Base-by-base conservation (phyloP, 208 protist genomes). In the Tritrichomonas foetus region DNA sequence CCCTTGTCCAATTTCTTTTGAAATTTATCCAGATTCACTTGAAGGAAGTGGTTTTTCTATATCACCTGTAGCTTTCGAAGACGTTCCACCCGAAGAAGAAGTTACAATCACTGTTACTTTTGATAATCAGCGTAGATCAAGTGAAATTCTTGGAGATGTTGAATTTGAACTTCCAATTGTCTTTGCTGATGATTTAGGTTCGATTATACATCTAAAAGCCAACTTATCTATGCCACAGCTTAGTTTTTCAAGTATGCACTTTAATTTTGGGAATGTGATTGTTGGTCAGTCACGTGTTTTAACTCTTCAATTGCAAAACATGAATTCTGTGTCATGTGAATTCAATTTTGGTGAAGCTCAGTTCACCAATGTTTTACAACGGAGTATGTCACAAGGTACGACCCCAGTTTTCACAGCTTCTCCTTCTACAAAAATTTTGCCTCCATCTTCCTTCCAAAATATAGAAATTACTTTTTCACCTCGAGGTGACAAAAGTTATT, bases 1-100 rank as follows among this genome's bases (percentile, higher is more conserved):
- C 39, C 16, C 41, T 89, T 89, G 14, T 36, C 78, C 78, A 39
- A 89, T 89, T 89, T 89, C 78, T 0, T 89, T 89, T 89, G 78
- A 89, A 39, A 53, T 89, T 20, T 16, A 33, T 33, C 53, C 47
- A 53, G 44, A 89, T n/a, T 20, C 33, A 41, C 8, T 89, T 20
- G 36, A 13, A 39, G 78, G 47, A 36, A 61, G 25, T 53, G 78
- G 78, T 39, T 89, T 89, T 50, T 39, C 5, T 1, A 89, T 89
- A 3, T 41, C 53, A 9, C 78, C 41, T 39, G 39, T 47, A 53
- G 53, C 78, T 0, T 89, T 89, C 30, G 47, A 89, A 57, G n/a
- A 89, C 41, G 78, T 89, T 61, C 41, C 39, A 39, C 27, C 47
- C 22, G 47, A 89, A n/a, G 5, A 27, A n/a, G 41, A 44, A 89